Evolutionary conservation across 257 asterid species (phyloP), one percentile per base, ranked within the genome.

Genomic region (Solanum dulcamara): DNA sequence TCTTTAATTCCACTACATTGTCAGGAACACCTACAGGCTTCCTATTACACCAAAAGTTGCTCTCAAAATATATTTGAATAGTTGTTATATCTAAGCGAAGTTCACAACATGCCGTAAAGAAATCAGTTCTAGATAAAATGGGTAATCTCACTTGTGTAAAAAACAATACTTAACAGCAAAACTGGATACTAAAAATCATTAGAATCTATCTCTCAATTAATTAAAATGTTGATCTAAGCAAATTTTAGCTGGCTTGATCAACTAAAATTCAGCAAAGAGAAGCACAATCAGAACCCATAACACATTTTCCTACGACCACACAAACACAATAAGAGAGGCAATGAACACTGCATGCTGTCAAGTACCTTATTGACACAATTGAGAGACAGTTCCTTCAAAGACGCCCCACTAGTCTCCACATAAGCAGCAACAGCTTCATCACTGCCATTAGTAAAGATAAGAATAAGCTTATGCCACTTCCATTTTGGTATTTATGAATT

Each of bases 351-450:
- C 62, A 28, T 9, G 18, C 50, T 22, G 85, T 84, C 14, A 40
- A 30, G 66, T 92, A 96, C 98, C 98, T 89, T 89, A 83, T 22
- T 89, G 72, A 94, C 38, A 82, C 86, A 88, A 89, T 94, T 94
- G 83, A 96, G 98, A 2, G 94, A 90, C 81, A 96, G 89, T 88
- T 92, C 94, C 84, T 88, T 93, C 88, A 94, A 84, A 79, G 86
- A 85, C 83, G 90, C 90, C 86, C 98, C 99, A 85, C 92, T 83
- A 81, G 92, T 91, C 90, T 96, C 98, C 80, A 96, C 91, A 84
- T 91, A 96, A 84, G 99, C 99, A 84, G 98, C 98, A 89, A 96
- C 87, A 86, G 96, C 99, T 93, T 93, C 98, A 88, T 96, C 99
- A 87, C 98, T 96, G 90, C 53, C 68, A 79, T 55, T 86, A 75